Conservation (phyloP, 257 asterid genomes). For the Pogostemon cablin region DNA sequence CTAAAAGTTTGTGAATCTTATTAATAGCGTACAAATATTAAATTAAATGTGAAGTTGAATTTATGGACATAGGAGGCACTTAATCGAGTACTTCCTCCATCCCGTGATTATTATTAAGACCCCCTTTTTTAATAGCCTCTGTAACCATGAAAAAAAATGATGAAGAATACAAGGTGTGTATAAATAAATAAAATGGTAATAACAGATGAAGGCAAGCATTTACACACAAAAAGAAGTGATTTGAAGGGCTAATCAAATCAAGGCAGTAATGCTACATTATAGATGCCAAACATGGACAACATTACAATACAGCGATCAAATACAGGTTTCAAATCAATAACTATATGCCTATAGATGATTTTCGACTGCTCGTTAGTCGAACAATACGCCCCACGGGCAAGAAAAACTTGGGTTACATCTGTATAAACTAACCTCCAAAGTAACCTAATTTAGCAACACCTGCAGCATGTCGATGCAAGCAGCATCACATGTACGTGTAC, state of each 20-base stretch:
- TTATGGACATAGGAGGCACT: too few species aligned
- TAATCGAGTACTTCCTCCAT: too few species aligned
- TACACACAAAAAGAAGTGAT: background rate
- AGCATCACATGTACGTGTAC: conserved; percentile 13
- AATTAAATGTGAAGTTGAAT: too few species aligned
- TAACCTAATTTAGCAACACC: conserved; percentile 25
- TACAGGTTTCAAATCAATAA: background rate
- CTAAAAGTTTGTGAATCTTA: too few species aligned
- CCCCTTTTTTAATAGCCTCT: too few species aligned
- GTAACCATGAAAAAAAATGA: too few species aligned
- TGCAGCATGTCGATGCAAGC: conserved; percentile 5
- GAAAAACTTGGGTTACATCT: conserved; percentile 12
- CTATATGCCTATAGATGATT: background rate
- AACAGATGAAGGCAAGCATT: background rate
- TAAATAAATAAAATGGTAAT: too few species aligned
- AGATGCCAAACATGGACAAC: background rate
- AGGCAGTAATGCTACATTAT: background rate
- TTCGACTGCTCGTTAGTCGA: background rate
- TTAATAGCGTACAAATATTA: too few species aligned
- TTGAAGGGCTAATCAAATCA: background rate
- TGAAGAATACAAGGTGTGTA: too few species aligned
- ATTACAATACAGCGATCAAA: background rate
- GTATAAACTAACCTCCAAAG: conserved; percentile 7
- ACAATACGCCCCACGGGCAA: background rate
- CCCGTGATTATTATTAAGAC: too few species aligned